Base-by-base conservation (phyloP, 495 filamentous ascomycete genomes). In the Penicillium steckii region DNA sequence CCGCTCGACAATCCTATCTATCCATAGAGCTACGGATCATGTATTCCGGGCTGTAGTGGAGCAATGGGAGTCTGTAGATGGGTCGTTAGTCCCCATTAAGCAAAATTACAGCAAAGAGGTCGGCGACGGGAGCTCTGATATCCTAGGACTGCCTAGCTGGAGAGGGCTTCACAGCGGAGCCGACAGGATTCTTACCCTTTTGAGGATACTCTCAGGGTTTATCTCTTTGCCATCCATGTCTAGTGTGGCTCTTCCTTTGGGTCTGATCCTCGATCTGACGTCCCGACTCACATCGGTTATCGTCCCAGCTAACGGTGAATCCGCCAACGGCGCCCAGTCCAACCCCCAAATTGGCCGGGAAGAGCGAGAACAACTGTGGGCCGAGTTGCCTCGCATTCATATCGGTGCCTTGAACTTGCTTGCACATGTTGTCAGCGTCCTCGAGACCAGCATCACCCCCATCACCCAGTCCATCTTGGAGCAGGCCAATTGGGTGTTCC, bases 21-120 rank as follows among this genome's bases (percentile, higher is more conserved):
- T 80, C 21, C 90, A 95, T 56, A 60, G 61, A n/a, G 87, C 88
- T 12, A 75, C 84, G 32, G 83, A 92, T 59, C 77, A 82, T 53
- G 75, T 95, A 6, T 91, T 94, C 65, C 82, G 91, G 29, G 80
- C 84, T 24, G 74, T 94, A 1, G 64, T 85, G 8, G 90, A 95
- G 59, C 86, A 88, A 50, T 91, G 90, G 88, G 80, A 87, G 59
- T 82, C 89, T 10, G 68, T 75, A 13, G 75, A 76, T 53, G 56
- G 58, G 13, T 50, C 53, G 4, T 43, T 67, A 49, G 33, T 55
- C 27, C 46, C 58, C 17, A 56, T 50, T 12, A 48, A 66, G 26
- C 66, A 67, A 40, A 50, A 66, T 45, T 70, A 66, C 17, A 72
- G 66, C 17, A 56, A 70, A 22, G 71, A 74, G 52, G 59, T 80